Base-by-base conservation (phyloP, 345 rosid species). In the Arabis hirsuta region DNA sequence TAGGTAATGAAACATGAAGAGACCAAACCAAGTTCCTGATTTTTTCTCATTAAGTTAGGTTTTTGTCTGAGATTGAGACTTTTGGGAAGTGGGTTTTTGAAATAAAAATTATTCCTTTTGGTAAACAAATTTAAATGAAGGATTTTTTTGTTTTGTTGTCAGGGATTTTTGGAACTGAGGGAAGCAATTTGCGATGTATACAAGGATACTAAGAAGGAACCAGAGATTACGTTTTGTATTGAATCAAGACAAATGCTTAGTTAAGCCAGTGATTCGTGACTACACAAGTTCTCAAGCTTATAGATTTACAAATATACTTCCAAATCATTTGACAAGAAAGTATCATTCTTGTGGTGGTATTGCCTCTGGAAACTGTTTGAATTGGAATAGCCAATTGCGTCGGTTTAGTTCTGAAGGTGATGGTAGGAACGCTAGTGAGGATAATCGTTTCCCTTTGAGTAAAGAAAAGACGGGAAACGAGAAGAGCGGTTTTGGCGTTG, bases 361-460 rank as follows among this genome's bases (percentile, higher is more conserved):
- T 68, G 73, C 73, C 29, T 43, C 80, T 41, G 59, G 80, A 46
- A 61, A 66, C 65, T 63, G 58, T 63, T 54, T 42, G 69, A 27
- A 71, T 14, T 62, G 61, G 55, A 81, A 72, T 46, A 66, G 60
- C 60, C 87, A 85, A 60, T 77, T 81, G 13, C 78, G 99, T 52
- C 52, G 56, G 24, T 95, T 78, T 80, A 85, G 96, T 79, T 90
- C 99, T 36, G 83, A 87, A 77, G 90, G 94, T 22, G 92, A 90
- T 82, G 97, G 91, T 65, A 85, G 87, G 29, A 87, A 86, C 80
- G 82, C 91, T 66, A 84, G 94, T 66, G 96, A 87, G 84, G 84
- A 78, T 82, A 89, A 79, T 52, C 73, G 62, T 58, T 76, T 73
- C 42, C 79, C 92, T 47, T 71, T 81, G 62, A 85, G 73, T 54